phyloP scores from a whole-genome alignment of 2,329 filamentous ascomycete species.

The Sclerotinia sclerotiorum region DNA sequence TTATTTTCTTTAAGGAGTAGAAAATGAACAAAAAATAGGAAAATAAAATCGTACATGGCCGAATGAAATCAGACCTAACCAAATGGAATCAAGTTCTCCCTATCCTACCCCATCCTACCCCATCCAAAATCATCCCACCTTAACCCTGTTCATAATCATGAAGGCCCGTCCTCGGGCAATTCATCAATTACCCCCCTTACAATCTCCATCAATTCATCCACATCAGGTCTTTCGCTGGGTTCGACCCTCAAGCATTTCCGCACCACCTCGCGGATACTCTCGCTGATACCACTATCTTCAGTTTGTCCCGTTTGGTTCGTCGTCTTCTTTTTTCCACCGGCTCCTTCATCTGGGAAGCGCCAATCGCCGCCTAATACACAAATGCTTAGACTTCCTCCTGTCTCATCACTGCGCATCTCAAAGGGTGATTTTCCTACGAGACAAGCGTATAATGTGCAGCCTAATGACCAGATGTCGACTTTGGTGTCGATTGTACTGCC shows the following conservation, averaged over 20 bases:
- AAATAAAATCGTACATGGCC: background rate
- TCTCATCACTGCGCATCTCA: constrained; percentile 93
- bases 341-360: constrained; percentile 89
- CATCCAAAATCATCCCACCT: background rate
- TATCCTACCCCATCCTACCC: background rate
- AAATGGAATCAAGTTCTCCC: background rate
- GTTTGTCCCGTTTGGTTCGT: constrained; percentile 39
- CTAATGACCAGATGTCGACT: constrained; percentile 96
- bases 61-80: background rate
- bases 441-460: constrained; percentile 96
- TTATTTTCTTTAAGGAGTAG: too few relatives aligned
- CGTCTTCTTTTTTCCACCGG: constrained; percentile 49
- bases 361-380: constrained; percentile 93
- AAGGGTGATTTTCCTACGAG: constrained; percentile 96
- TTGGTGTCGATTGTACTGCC: constrained; percentile 91
- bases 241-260: constrained; percentile 84
- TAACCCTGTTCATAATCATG: constrained; percentile 16
- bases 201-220: constrained; percentile 77
- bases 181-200: constrained; percentile 71
- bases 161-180: constrained; percentile 59
- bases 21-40: too few relatives aligned
- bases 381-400: constrained; percentile 86
- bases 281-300: constrained; percentile 61
- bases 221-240: constrained; percentile 81
- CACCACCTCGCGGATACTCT: constrained; percentile 83